Conservation (phyloP, 2,329 filamentous ascomycete genomes). For the Penicillium sp. region DNA sequence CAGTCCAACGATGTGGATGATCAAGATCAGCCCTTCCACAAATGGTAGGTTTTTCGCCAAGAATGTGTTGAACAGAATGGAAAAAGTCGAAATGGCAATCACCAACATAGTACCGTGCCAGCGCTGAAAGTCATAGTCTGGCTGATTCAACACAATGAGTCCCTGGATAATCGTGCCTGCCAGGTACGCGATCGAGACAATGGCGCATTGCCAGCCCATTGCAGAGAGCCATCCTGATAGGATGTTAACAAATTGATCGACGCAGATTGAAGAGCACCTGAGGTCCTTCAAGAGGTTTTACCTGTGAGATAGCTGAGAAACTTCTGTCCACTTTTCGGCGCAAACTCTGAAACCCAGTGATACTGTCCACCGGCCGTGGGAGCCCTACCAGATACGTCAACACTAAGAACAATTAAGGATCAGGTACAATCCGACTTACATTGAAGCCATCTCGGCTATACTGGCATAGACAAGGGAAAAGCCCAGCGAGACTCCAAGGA, state of each 20-base stretch:
- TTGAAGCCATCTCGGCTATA: conserved; percentile 45
- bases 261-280: neutral
- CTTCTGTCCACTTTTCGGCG: conserved; percentile 42
- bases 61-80: conserved; percentile 45
- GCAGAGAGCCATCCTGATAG: conserved; percentile 43
- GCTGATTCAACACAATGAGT: conserved; percentile 45
- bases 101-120: conserved; percentile 49
- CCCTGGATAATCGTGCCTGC: conserved; percentile 48
- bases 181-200: conserved; percentile 45
- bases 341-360: conserved; percentile 38
- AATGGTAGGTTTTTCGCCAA: conserved; percentile 39
- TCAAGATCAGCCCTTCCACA: conserved; percentile 41
- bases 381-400: conserved; percentile 27
- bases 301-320: conserved; percentile 48
- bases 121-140: conserved; percentile 39
- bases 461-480: conserved; percentile 38
- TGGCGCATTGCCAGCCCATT: conserved; percentile 47
- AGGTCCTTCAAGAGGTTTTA: conserved; percentile 10
- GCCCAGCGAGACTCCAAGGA: conserved; percentile 31
- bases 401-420: neutral
- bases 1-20: conserved; percentile 44
- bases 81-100: conserved; percentile 40
- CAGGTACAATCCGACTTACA: conserved; percentile 30
- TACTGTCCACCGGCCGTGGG: conserved; percentile 43
- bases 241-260: neutral